Evolutionary conservation across 2,329 filamentous ascomycete species (phyloP).

Genomic region (Alternaria metachromatica): DNA sequence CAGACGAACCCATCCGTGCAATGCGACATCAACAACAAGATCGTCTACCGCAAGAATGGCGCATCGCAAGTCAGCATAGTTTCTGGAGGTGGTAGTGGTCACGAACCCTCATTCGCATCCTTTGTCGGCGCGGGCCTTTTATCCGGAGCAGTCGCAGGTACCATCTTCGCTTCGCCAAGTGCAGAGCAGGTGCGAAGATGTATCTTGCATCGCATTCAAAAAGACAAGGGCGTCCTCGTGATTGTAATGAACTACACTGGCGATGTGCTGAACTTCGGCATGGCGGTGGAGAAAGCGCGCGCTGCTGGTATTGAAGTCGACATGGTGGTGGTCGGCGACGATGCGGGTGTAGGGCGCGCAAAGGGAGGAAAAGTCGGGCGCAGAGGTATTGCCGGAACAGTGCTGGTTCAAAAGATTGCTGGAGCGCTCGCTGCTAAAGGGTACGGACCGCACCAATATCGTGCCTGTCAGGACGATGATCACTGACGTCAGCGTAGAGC

Average conservation of each 20-base stretch:
- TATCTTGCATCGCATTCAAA: slow-evolving; percentile 75
- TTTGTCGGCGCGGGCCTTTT: slow-evolving; percentile 86
- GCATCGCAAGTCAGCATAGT: slow-evolving; percentile 75
- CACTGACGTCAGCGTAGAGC: slow-evolving; percentile 43
- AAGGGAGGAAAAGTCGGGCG: slow-evolving; percentile 91
- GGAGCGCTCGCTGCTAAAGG: slow-evolving; percentile 82
- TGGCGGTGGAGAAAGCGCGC: slow-evolving; percentile 90
- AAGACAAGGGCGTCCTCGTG: slow-evolving; percentile 78
- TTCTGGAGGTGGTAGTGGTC: slow-evolving; percentile 86
- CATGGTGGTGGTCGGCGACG: slow-evolving; percentile 91
- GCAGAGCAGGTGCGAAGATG: slow-evolving; percentile 83
- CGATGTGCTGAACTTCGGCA: slow-evolving; percentile 83
- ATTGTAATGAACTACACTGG: slow-evolving; percentile 93
- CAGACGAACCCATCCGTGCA: slow-evolving; percentile 84
- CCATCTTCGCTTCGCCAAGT: slow-evolving; percentile 82
- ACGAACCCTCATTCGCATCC: slow-evolving; percentile 85
- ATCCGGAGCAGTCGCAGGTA: slow-evolving; percentile 81
- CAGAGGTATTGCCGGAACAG: slow-evolving; percentile 88
- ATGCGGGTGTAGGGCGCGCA: slow-evolving; percentile 83
- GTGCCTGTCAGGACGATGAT: neutral
- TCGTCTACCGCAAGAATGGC: slow-evolving; percentile 51
- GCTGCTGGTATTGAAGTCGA: slow-evolving; percentile 78
- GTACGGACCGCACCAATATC: slow-evolving; percentile 37
- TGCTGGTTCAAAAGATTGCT: slow-evolving; percentile 88
- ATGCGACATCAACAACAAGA: slow-evolving; percentile 80